Percentiles rank a stretch among this genome's conserved stretches.
Evolutionary conservation across 805 yeast species (phyloP).

Genomic region (Kregervanrija fluxuum): DNA sequence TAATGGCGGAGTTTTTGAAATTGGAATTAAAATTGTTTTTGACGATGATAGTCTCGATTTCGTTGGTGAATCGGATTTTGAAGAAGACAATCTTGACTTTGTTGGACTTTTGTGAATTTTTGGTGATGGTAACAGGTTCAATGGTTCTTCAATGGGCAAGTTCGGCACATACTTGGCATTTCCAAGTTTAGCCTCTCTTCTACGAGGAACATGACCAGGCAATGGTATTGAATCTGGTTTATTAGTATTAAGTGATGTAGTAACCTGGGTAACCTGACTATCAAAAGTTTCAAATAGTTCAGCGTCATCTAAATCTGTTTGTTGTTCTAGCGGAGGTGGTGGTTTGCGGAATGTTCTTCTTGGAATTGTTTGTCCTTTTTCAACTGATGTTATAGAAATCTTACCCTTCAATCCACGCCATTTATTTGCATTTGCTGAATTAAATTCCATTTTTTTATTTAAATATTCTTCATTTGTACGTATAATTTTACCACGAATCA

Average conservation of each 20-base stretch:
- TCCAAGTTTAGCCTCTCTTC: slow-evolving; percentile 5
- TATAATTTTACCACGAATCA: slow-evolving; percentile 32
- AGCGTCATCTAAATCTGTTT: slow-evolving; percentile 1
- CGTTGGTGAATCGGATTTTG: neutral
- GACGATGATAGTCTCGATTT: slow-evolving; percentile 1
- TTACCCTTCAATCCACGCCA: too few species aligned
- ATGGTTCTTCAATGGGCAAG: slow-evolving; percentile 4
- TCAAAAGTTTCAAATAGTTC: slow-evolving; percentile 11
- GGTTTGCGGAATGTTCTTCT: too few species aligned
- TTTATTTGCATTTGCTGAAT: too few species aligned
- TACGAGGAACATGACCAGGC: slow-evolving; percentile 6
- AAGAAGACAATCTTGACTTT: slow-evolving; percentile 1
- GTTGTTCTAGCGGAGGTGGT: too few species aligned
- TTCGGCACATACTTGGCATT: slow-evolving; percentile 8
- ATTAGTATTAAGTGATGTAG: neutral
- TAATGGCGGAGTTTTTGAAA: too few species aligned
- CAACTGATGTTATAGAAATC: too few species aligned
- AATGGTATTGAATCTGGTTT: neutral
- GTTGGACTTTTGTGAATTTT: too few species aligned
- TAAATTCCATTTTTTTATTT: too few species aligned
- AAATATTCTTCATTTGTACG: slow-evolving; percentile 16
- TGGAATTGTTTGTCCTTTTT: too few species aligned
- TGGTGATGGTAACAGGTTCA: neutral
- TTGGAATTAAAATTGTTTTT: neutral
- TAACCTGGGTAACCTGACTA: slow-evolving; percentile 1